Conservation (phyloP, 257 asterid genomes). For the Solanum corneliomulleri region DNA sequence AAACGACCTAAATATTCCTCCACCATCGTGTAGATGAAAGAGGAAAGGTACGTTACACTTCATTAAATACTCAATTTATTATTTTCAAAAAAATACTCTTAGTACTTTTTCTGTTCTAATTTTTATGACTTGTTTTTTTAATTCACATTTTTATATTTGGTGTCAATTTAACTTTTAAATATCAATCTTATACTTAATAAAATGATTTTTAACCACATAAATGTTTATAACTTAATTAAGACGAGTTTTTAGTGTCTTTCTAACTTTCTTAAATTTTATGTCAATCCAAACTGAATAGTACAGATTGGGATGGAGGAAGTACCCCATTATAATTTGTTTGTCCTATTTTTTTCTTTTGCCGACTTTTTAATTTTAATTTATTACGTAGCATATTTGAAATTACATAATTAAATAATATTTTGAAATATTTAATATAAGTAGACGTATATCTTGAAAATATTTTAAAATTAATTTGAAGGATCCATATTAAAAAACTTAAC, state of each 20-base stretch:
- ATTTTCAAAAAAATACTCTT: not conserved
- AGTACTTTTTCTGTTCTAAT: too few relatives aligned
- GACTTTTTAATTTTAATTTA: not conserved
- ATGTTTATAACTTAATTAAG: not conserved
- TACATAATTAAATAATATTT: too few relatives aligned
- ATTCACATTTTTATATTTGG: too few relatives aligned
- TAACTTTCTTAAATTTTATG: too few relatives aligned
- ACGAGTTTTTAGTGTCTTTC: too few relatives aligned
- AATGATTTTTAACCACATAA: too few relatives aligned
- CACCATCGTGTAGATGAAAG: not conserved
- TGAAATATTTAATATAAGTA: not conserved
- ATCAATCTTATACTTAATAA: too few relatives aligned
- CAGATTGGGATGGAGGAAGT: fast-evolving
- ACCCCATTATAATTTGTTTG: not conserved
- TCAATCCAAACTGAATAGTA: too few relatives aligned
- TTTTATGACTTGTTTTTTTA: too few relatives aligned
- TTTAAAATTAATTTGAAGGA: not conserved
- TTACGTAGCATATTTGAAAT: too few relatives aligned
- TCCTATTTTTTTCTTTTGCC: too few relatives aligned
- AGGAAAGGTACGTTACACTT: not conserved
- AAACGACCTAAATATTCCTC: not conserved
- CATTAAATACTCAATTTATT: not conserved
- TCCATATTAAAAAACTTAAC: not conserved
- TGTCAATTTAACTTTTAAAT: too few relatives aligned
- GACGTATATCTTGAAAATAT: not conserved